These are phyloP conservation scores for Ophiostoma populinum DNA, from an alignment of 2,329 filamentous ascomycete species.

Conservation along the genomic window DNA sequence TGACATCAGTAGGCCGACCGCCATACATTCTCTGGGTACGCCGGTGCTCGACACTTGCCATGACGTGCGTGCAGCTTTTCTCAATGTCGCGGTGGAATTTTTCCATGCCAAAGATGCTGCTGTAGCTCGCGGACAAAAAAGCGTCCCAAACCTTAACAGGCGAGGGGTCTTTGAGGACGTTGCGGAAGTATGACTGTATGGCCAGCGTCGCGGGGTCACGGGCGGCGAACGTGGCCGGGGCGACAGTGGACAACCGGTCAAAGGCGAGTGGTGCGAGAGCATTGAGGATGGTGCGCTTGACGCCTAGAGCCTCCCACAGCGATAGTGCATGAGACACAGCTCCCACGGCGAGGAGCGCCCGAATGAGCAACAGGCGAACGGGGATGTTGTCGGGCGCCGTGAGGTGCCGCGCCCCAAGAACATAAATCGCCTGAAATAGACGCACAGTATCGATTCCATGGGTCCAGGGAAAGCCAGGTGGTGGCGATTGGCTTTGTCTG, in stretches of 20 bases:
- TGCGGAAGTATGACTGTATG: slow-evolving; percentile 27
- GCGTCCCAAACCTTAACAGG: slow-evolving; percentile 29
- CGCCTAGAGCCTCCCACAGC: slow-evolving; percentile 32
- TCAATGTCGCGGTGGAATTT: slow-evolving; percentile 26
- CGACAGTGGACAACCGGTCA: slow-evolving; percentile 34
- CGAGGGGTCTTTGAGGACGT: slow-evolving; percentile 21
- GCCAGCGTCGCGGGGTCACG: slow-evolving; percentile 22
- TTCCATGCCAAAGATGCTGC: slow-evolving; percentile 30
- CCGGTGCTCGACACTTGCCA: slow-evolving; percentile 34
- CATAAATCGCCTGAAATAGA: slow-evolving; percentile 29
- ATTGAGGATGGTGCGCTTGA: slow-evolving; percentile 42
- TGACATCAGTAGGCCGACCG: slow-evolving; percentile 22
- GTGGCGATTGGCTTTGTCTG: background rate
- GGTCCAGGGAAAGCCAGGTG: slow-evolving; percentile 6
- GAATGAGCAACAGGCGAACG: slow-evolving; percentile 31
- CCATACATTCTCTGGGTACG: slow-evolving; percentile 27
- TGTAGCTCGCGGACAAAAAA: slow-evolving; percentile 32
- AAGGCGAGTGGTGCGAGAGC: slow-evolving; percentile 36
- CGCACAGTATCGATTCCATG: slow-evolving; percentile 14
- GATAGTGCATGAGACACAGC: too few relatives aligned
- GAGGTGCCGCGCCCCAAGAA: slow-evolving; percentile 32
- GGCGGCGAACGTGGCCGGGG: slow-evolving; percentile 26
- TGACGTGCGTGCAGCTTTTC: slow-evolving; percentile 32
- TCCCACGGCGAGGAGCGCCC: slow-evolving; percentile 36
- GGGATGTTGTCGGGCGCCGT: slow-evolving; percentile 27